A percentile compares a stretch with the other conserved stretches of the same genome.
phyloP scores from a whole-genome alignment of 257 asterid species.

The Lycium barbarum region DNA sequence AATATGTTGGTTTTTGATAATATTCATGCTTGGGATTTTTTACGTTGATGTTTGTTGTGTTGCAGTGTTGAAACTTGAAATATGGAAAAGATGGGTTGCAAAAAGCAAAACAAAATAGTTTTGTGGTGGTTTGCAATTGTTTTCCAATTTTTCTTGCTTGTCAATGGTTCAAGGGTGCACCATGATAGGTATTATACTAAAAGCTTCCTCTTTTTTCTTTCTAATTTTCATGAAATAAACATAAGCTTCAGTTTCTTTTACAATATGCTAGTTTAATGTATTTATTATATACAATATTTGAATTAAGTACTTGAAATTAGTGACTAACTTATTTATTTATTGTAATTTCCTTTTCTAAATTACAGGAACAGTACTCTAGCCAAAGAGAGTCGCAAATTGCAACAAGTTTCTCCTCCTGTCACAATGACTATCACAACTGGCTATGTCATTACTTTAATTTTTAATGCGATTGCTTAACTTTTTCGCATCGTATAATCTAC shows the following conservation, averaged over 20 bases:
- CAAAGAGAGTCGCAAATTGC: not conserved
- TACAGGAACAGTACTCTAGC: not conserved
- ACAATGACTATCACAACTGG: not conserved
- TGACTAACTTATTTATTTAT: not conserved
- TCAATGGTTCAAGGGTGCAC: conserved; percentile 19
- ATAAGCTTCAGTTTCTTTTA: no score
- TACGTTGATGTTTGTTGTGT: not conserved
- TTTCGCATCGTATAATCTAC: not conserved
- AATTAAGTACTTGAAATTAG: not conserved
- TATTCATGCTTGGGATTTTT: not conserved
- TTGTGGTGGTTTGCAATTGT: not conserved
- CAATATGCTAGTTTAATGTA: no score
- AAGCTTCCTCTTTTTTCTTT: not conserved
- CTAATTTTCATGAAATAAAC: no score
- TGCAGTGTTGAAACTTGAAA: no score
- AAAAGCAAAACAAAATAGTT: not conserved
- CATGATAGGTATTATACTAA: not conserved
- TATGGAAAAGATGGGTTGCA: conserved; percentile 1
- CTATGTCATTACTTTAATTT: not conserved
- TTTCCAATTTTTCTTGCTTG: conserved; percentile 26
- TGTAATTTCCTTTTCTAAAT: no score
- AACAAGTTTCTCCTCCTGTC: conserved; percentile 20
- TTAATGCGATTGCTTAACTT: not conserved
- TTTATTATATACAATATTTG: not conserved
- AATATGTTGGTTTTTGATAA: not conserved